Evolutionary conservation across 352 stramenopile genomes (phyloP), one percentile per base, ranked within the genome.

Genomic region (Phytophthora nicotianae): DNA sequence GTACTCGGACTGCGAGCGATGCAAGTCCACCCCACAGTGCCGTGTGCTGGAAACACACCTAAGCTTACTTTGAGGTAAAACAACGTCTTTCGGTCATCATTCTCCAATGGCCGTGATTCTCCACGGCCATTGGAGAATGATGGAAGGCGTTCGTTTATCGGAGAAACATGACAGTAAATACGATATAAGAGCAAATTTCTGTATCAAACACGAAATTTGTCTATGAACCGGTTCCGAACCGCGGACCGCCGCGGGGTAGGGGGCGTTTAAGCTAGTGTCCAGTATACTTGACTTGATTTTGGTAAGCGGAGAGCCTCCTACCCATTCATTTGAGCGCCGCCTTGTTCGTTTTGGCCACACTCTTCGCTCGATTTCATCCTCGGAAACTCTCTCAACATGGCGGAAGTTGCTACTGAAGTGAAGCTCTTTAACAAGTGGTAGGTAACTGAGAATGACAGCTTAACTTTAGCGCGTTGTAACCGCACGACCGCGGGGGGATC

Each of bases 351-450:
- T 16, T 40, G 26, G 23, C 58, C 43, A 41, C 64, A 64, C 51
- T 68, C 54, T 62, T 56, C 24, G 37, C 50, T 71, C 60, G 65
- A 76, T 81, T 89, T 90, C 83, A 92, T 90, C 83, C 76, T 88
- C 81, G 81, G 81, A 94, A 91, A 91, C 68, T 77, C 80, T 92
- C 82, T 91, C 81, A 93, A 91, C 81, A 95, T 95, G 86, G 84
- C 86, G 79, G 86, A 95, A 91, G 86, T 92, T 91, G 89, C 86
- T 77, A 90, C 79, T 72, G 90, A 97, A 93, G 89, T 97, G 61
- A 97, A 97, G 86, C 87, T 97, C 72, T 97, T 97, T 80, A 96
- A 96, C 88, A 97, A 97, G 72, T 97, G 90, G 89, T 97, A 95
- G 61, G 87, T 82, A 51, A 35, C 24, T 47, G 17, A n/a, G 17